These are phyloP conservation scores for Discostella pseudostelligera DNA, from an alignment of 108 stramenopile species.

Conservation along the genomic window DNA sequence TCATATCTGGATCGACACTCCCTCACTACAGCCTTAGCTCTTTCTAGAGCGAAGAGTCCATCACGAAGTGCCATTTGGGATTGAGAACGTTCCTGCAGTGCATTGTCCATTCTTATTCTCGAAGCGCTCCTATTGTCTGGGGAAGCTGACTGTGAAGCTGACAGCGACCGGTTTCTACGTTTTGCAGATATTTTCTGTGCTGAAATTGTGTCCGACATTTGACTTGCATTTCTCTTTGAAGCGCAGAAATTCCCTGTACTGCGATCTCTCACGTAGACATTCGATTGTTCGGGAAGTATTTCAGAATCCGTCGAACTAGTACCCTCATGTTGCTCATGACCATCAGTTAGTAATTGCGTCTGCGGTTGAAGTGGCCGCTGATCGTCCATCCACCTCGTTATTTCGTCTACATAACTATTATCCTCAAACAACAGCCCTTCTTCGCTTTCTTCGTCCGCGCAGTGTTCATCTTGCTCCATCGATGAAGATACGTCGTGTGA, in stretches of 20 bases:
- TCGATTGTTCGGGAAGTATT: not conserved
- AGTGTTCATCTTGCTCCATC: constrained; percentile 5
- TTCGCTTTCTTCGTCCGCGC: not conserved
- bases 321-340: not conserved
- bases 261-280: not conserved
- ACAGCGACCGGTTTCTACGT: not conserved
- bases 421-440: constrained; percentile 3
- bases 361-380: constrained; percentile 3
- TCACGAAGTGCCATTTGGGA: constrained; percentile 42
- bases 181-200: constrained; percentile 1
- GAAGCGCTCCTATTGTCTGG: constrained; percentile 16
- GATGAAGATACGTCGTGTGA: not conserved
- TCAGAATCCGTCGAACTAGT: not conserved
- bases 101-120: constrained; percentile 39
- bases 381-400: constrained; percentile 13
- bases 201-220: not conserved
- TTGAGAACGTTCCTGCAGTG: constrained; percentile 30
- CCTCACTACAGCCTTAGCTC: constrained; percentile 16
- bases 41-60: constrained; percentile 25
- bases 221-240: constrained; percentile 4
- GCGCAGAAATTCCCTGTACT: not conserved
- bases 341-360: not conserved
- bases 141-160: constrained; percentile 2
- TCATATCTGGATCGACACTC: constrained; percentile 35
- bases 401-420: constrained; percentile 11